Base-by-base conservation (phyloP, 1,284 basidiomycete genomes). In the Fereydounia khargensis region DNA sequence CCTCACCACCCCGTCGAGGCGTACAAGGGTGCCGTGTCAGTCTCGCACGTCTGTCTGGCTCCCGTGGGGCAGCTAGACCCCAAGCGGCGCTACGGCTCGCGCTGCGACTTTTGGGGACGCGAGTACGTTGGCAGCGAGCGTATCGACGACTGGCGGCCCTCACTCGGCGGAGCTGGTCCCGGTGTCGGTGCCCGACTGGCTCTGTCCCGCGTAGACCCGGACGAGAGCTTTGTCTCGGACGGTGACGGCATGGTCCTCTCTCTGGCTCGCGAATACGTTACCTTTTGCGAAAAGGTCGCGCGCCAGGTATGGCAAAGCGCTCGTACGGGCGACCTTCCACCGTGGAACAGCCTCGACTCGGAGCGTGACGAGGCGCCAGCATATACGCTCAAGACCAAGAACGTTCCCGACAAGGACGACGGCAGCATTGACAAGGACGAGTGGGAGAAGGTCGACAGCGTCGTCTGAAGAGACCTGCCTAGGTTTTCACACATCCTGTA, bases 1-100 rank as follows among this genome's bases (percentile, higher is more conserved):
- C 65, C 70, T 8, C 68, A 75, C 33, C 73, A 75, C 38, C 61
- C 59, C 21, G 68, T 74, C 49, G 65, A 66, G 4, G 59, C 62
- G 10, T 74, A 70, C 65, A 75, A 74, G 40, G 73, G 68, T 6
- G 70, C 68, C 27, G 45, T 74, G 17, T 68, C 73, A n/a, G 69
- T 67, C 20, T 50, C 55, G 17, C 62, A 65, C 35, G 70, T 66
- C 9, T 59, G 57, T 27, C 39, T 73, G 23, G 69, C 72, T 6
- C 69, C 72, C 4, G 18, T 21, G 11, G 36, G 24, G 18, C 14
- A 38, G 6, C 58, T 68, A 13, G 66, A 71, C 43, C 37, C 53
- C n/a, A 59, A 50, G 25, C 55, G 50, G 43, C 64, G 70, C 13
- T 74, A 74, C 47, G 69, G 65, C n/a, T 56, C 68, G 35, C 64